Conservation (phyloP, 352 stramenopile species). For the Pythium sukuiense region DNA sequence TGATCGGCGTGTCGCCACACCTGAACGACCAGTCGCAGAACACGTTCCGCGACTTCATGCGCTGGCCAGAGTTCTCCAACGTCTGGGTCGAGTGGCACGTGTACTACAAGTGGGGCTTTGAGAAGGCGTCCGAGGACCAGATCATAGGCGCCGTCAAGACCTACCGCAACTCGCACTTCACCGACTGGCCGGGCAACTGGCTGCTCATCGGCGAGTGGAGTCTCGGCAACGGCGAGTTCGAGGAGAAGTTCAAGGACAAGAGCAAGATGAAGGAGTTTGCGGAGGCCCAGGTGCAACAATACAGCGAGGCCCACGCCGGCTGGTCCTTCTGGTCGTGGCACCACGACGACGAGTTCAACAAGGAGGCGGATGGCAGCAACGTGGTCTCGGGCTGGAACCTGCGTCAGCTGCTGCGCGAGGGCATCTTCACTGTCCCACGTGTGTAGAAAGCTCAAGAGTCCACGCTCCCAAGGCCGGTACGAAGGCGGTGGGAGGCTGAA, state of each 20-base stretch:
- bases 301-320: slow-evolving; percentile 22
- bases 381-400: background rate
- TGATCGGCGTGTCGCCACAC: slow-evolving; percentile 19
- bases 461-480: background rate
- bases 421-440: background rate
- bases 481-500: background rate
- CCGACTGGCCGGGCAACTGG: slow-evolving; percentile 30
- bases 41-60: slow-evolving; percentile 25
- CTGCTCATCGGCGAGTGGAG: slow-evolving; percentile 59
- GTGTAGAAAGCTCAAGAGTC: background rate
- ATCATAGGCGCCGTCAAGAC: slow-evolving; percentile 12
- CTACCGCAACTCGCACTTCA: slow-evolving; percentile 21
- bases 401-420: background rate
- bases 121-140: slow-evolving; percentile 17
- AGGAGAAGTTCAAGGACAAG: slow-evolving; percentile 25
- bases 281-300: slow-evolving; percentile 31
- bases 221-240: slow-evolving; percentile 17
- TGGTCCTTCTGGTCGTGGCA: slow-evolving; percentile 59
- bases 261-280: slow-evolving; percentile 33
- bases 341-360: slow-evolving; percentile 22
- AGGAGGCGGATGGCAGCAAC: background rate
- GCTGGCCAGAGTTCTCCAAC: slow-evolving; percentile 21
- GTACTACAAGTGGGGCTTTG: slow-evolving; percentile 35
- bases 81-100: slow-evolving; percentile 36
- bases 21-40: slow-evolving; percentile 18